Evolutionary conservation across 768 basidiomycete genomes (phyloP), one percentile per base, ranked within the genome.

Genomic region (Boletus subparvulus): DNA sequence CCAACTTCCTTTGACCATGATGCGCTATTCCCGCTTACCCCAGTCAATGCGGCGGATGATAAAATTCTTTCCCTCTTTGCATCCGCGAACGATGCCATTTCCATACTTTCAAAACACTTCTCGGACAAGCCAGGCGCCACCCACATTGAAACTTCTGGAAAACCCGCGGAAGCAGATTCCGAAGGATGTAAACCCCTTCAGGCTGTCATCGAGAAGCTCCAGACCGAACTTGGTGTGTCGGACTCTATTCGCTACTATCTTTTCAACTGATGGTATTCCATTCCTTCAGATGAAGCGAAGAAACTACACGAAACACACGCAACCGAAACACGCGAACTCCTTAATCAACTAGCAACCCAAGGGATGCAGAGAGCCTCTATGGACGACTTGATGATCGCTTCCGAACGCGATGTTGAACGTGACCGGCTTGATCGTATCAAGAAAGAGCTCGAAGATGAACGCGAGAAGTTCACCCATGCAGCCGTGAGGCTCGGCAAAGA

Each of bases 401-500:
- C 85, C 16, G 74, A 77, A 49, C 65, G 71, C 52, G 84, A 88
- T 58, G 78, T 78, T 36, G 83, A 86, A 63, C 78, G 73, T 39
- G 78, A 82, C 48, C 75, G 78, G 30, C 67, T 90, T 33, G 81
- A 83, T 32, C 74, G 67, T 17, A 76, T 85, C 50, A 77, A 73
- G 64, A 72, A 70, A 50, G 80, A 86, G 43, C 81, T 92, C 6
- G 85, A 90, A 48, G 74, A 78, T 17, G 88, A 92, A 60, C 80
- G 86, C 11, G 74, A 74, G 50, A 82, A 82, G 56, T 83, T 89
- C 59, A 83, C 84, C 0, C 82, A 85, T 57, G 85, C 85, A 21
- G 78, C 85, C 13, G 72, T 88, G 19, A 79, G 77, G 55, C 73
- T 92, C 26, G 83, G 83, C 1, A 80, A 81, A 61, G 89, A 92